Conservation (phyloP, 441 rosid genomes). For the Syzygium syzygioides region DNA sequence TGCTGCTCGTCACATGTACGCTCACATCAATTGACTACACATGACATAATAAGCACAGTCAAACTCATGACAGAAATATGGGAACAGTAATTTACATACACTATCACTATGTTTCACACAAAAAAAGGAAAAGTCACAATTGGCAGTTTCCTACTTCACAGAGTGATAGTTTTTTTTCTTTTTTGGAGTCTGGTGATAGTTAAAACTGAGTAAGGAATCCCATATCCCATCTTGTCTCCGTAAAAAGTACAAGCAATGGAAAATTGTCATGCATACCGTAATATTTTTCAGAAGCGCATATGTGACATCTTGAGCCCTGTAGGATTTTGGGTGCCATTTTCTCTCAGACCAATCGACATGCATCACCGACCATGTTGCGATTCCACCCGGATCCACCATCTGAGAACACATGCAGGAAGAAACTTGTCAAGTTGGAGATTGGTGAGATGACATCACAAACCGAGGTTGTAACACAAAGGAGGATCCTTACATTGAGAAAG, state of each 20-base stretch:
- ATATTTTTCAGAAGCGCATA: conserved; percentile 50
- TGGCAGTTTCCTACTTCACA: not conserved
- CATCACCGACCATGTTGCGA: conserved; percentile 70
- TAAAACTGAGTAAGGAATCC: not conserved
- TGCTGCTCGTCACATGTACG: conserved; percentile 70
- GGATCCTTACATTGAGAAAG: conserved; percentile 45
- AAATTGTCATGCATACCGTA: conserved; percentile 23
- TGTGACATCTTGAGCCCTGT: conserved; percentile 47
- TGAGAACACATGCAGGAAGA: conserved; percentile 17
- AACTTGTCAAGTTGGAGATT: conserved; percentile 2
- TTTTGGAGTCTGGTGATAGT: not conserved
- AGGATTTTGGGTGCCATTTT: conserved; percentile 71
- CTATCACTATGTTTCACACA: not conserved
- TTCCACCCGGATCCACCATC: conserved; percentile 69
- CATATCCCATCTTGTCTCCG: not conserved
- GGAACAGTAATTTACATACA: not conserved
- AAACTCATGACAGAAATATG: not conserved
- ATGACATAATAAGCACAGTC: not conserved
- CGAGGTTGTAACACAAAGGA: not conserved
- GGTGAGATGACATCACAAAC: not conserved
- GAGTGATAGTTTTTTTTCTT: not conserved
- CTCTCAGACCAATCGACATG: conserved; percentile 82
- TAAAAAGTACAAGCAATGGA: not conserved
- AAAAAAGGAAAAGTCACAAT: not conserved
- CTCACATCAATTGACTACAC: conserved; percentile 68